Percentiles rank a stretch among this genome's conserved stretches.
phyloP scores from a whole-genome alignment of 805 yeast species.

The Sugiyamaella qingdaonensis region DNA sequence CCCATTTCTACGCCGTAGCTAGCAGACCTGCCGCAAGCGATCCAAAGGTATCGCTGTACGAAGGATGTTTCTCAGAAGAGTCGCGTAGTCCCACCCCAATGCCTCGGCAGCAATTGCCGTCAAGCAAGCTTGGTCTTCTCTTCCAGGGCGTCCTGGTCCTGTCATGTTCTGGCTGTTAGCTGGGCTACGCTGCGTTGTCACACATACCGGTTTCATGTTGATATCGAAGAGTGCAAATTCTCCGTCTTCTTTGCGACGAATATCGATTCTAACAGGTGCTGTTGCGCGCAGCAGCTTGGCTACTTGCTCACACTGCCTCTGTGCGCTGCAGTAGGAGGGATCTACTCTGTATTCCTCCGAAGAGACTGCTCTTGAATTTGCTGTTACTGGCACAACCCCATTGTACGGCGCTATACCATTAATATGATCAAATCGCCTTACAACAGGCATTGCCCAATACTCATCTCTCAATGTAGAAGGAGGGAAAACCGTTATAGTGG shows the following conservation, averaged over 20 bases:
- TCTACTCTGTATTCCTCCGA: background rate
- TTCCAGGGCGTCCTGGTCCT: background rate
- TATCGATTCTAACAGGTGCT: background rate
- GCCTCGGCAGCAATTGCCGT: constrained; percentile 1
- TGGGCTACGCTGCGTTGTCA: background rate
- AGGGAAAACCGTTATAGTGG: background rate
- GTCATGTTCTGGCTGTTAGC: background rate
- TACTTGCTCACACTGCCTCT: background rate
- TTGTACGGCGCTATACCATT: background rate
- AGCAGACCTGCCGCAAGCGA: background rate
- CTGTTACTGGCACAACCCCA: background rate
- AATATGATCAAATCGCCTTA: background rate
- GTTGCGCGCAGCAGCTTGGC: background rate
- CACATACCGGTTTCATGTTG: background rate
- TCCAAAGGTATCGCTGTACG: background rate
- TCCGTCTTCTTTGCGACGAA: background rate
- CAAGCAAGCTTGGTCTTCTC: constrained; percentile 1
- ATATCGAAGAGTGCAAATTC: background rate
- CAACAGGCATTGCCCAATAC: background rate
- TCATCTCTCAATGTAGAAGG: background rate
- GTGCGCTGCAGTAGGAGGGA: background rate
- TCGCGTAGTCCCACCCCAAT: background rate
- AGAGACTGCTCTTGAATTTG: background rate
- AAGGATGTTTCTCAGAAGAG: background rate
- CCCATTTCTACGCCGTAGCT: no score